A percentile compares a stretch with the other conserved stretches of the same genome.
Conservation (phyloP, 345 rosid species). For the Garcia nutans region DNA sequence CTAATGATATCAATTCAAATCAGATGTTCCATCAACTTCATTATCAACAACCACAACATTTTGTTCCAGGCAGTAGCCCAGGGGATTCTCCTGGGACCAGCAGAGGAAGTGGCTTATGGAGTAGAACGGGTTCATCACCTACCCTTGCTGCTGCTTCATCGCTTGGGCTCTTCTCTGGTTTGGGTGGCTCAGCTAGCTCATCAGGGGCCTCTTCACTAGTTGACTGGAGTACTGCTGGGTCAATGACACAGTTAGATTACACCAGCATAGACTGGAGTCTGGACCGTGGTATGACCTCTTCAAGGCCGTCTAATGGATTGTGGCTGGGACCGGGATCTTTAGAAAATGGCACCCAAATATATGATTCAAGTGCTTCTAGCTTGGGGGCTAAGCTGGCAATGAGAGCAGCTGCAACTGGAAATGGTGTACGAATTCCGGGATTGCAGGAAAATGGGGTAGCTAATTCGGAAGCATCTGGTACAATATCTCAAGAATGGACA, state of each 20-base stretch:
- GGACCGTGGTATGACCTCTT: slow-evolving; percentile 47
- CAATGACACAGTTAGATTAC: slow-evolving; percentile 57
- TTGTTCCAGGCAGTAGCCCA: slow-evolving; percentile 36
- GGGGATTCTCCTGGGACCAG: slow-evolving; percentile 46
- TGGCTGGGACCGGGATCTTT: slow-evolving; percentile 44
- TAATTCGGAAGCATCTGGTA: slow-evolving; percentile 39
- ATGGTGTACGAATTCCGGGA: slow-evolving; percentile 39
- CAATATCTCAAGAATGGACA: slow-evolving; percentile 68
- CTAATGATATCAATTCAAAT: slow-evolving; percentile 41
- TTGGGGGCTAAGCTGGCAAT: slow-evolving; percentile 42
- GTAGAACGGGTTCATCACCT: slow-evolving; percentile 45
- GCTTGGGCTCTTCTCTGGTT: slow-evolving; percentile 71
- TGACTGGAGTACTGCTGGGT: slow-evolving; percentile 70
- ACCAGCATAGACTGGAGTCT: slow-evolving; percentile 78
- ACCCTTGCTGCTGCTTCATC: slow-evolving; percentile 74
- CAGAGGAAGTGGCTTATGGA: slow-evolving; percentile 56
- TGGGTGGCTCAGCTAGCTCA: slow-evolving; percentile 48
- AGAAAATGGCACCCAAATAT: slow-evolving; percentile 29
- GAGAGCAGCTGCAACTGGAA: slow-evolving; percentile 41
- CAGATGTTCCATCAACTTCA: slow-evolving; percentile 59
- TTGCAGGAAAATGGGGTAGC: slow-evolving; percentile 41
- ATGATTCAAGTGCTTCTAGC: slow-evolving; percentile 39
- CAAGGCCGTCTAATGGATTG: slow-evolving; percentile 36
- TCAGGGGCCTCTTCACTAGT: slow-evolving; percentile 64
- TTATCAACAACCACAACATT: slow-evolving; percentile 52